A percentile compares a stretch with the other conserved stretches of the same genome.
phyloP scores from a whole-genome alignment of 2,329 filamentous ascomycete species.

The Neoarthrinium moseri region DNA sequence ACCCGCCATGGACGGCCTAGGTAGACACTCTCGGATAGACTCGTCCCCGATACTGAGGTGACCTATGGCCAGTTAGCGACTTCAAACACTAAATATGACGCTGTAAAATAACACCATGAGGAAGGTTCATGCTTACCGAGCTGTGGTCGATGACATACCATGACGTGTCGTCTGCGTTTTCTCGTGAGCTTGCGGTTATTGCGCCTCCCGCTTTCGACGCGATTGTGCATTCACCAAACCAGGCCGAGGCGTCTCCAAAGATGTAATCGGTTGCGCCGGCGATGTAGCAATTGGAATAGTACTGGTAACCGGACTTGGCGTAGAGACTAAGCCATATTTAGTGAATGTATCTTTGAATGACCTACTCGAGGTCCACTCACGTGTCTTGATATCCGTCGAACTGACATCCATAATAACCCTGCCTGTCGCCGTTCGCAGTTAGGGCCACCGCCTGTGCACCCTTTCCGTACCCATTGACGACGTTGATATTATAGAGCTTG shows the following conservation, averaged over 20 bases:
- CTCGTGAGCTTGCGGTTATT: conserved; percentile 30
- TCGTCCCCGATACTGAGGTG: neutral
- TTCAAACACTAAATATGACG: neutral
- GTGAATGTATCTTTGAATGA: no score
- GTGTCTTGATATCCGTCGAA: conserved; percentile 34
- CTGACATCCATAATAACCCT: conserved; percentile 32
- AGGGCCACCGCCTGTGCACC: conserved; percentile 30
- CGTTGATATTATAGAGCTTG: conserved; percentile 32
- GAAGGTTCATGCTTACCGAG: neutral
- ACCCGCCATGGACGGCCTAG: conserved; percentile 53
- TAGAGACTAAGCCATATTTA: no score
- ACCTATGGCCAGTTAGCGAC: neutral
- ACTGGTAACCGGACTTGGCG: conserved; percentile 30
- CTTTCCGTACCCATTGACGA: conserved; percentile 31
- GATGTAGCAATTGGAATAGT: conserved; percentile 9
- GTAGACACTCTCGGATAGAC: conserved; percentile 30
- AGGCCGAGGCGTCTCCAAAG: conserved; percentile 27
- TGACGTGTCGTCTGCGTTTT: conserved; percentile 3
- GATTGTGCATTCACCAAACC: conserved; percentile 29
- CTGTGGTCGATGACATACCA: conserved; percentile 11
- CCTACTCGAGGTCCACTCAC: no score
- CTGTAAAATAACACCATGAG: neutral
- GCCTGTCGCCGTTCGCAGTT: conserved; percentile 16
- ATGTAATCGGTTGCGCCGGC: conserved; percentile 33
- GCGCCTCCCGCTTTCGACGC: conserved; percentile 27